Evolutionary conservation across 495 filamentous ascomycete genomes (phyloP).

Genomic region (Tuber umbilicatum): DNA sequence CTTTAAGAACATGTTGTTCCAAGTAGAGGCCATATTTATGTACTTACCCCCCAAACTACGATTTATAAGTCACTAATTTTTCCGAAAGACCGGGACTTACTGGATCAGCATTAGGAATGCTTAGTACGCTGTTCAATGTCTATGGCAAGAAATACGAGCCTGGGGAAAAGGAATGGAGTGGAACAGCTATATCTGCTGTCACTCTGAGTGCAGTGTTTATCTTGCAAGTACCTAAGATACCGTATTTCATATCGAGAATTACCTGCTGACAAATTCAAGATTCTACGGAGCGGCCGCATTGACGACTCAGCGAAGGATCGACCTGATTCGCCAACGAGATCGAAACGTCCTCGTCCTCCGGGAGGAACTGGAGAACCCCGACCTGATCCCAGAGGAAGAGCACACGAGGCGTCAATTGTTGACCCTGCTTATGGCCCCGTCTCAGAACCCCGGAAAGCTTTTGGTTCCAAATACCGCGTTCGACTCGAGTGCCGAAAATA

Average conservation of each 20-base stretch:
- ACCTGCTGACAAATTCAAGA: conserved; percentile 9
- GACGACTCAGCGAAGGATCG: conserved; percentile 20
- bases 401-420: conserved; percentile 24
- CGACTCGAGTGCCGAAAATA: not conserved
- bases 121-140: conserved; percentile 29
- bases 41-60: not conserved
- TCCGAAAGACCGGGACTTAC: conserved; percentile 26
- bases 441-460: not conserved
- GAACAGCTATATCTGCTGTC: conserved; percentile 27
- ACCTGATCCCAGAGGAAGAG: conserved; percentile 24
- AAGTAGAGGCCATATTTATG: conserved; percentile 31
- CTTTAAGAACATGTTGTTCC: conserved; percentile 33
- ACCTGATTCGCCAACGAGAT: conserved; percentile 26
- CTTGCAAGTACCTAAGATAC: conserved; percentile 13
- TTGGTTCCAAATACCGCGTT: conserved; percentile 3
- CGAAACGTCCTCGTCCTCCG: conserved; percentile 18
- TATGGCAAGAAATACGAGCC: conserved; percentile 25
- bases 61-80: conserved; percentile 4
- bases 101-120: conserved; percentile 22
- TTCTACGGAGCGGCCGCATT: conserved; percentile 26
- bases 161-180: conserved; percentile 17
- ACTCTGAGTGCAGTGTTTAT: conserved; percentile 23
- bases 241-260: conserved; percentile 3
- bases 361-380: conserved; percentile 18
- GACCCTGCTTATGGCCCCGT: conserved; percentile 18